Evolutionary conservation across 2,329 filamentous ascomycete species (phyloP).

Genomic region (Phialocephala subalpina): DNA sequence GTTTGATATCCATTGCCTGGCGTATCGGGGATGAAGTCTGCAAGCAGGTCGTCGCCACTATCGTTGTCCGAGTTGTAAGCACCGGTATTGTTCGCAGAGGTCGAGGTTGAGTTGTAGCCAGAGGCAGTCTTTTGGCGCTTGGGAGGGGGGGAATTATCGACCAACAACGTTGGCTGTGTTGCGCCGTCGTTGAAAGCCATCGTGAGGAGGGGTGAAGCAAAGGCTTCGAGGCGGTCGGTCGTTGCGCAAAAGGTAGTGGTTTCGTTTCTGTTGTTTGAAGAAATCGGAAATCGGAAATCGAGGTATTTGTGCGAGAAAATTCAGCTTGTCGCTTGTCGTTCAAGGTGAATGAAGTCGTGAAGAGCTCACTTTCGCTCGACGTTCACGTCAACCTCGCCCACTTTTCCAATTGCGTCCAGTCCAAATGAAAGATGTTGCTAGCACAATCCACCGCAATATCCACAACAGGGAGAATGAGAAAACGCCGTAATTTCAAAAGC

Average conservation of each 20-base stretch:
- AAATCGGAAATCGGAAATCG: neutral
- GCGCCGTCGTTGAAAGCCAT: conserved; percentile 35
- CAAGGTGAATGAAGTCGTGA: neutral
- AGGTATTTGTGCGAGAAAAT: neutral
- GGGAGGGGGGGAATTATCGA: conserved; percentile 38
- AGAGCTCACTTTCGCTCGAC: neutral
- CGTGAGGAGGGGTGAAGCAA: neutral
- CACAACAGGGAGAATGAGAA: neutral
- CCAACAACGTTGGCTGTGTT: conserved; percentile 13
- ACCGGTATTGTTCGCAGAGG: conserved; percentile 34
- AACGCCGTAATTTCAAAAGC: neutral
- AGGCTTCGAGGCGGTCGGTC: neutral
- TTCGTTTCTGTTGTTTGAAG: neutral
- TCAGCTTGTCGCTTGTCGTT: neutral
- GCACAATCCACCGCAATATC: neutral
- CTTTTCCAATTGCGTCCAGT: neutral
- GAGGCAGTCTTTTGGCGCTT: conserved; percentile 44
- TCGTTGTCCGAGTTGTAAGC: conserved; percentile 50
- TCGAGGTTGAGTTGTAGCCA: conserved; percentile 41
- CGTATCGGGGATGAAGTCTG: conserved; percentile 48
- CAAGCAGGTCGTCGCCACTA: conserved; percentile 55
- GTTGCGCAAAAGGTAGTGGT: neutral
- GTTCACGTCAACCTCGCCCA: neutral
- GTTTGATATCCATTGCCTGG: conserved; percentile 45
- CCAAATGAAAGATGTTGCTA: neutral